Evolutionary conservation across 2,329 filamentous ascomycete species (phyloP).

Genomic region (Fusarium fracticaudum): DNA sequence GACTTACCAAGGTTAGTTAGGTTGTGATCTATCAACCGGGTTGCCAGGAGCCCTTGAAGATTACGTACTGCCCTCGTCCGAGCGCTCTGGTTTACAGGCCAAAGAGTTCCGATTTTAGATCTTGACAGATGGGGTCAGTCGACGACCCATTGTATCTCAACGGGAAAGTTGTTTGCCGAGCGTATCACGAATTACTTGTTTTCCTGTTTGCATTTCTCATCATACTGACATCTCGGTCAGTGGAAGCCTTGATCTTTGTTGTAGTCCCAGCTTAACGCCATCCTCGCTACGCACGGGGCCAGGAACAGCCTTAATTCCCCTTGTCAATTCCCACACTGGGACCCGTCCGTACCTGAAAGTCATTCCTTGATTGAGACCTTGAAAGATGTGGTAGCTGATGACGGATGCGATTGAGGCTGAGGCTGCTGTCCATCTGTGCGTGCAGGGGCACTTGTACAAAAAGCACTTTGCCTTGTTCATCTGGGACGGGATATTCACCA

Average conservation of each 20-base stretch:
- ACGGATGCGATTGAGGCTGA: constrained; percentile 41
- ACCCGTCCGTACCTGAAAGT: constrained; percentile 17
- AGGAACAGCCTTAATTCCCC: constrained; percentile 27
- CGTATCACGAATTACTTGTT: background rate
- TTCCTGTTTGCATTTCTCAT: background rate
- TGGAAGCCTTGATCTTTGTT: background rate
- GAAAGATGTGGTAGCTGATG: constrained; percentile 32
- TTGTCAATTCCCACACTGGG: constrained; percentile 21
- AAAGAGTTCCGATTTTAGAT: constrained; percentile 19
- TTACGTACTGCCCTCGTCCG: constrained; percentile 34
- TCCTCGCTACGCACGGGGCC: constrained; percentile 26
- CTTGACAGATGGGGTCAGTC: constrained; percentile 20
- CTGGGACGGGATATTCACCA: constrained; percentile 12
- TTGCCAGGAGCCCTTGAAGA: constrained; percentile 11
- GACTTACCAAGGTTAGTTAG: constrained; percentile 3
- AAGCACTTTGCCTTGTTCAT: constrained; percentile 24
- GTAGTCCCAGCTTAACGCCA: constrained; percentile 1
- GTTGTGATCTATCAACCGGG: constrained; percentile 13
- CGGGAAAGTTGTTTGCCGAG: background rate
- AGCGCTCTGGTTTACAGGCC: constrained; percentile 4
- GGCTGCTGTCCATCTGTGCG: constrained; percentile 29
- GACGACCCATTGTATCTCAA: background rate
- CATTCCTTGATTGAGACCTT: constrained; percentile 12
- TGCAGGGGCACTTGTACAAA: constrained; percentile 14
- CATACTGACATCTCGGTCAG: background rate